Percentiles rank a stretch among this genome's conserved stretches.
These are phyloP conservation scores for Candida suzukii DNA, from an alignment of 805 yeast genomes.

Conservation along the genomic window DNA sequence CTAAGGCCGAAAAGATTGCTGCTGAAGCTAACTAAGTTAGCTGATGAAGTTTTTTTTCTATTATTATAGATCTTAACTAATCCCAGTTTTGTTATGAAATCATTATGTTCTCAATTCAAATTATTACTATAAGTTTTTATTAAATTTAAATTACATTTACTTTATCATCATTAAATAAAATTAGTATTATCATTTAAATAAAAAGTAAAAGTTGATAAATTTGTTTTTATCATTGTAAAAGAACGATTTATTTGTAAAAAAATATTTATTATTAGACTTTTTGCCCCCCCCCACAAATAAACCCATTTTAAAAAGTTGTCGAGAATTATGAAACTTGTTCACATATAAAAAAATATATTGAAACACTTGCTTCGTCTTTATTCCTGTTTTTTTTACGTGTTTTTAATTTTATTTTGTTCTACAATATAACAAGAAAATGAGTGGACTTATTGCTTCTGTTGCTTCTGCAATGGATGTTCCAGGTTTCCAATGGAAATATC, in stretches of 20 bases:
- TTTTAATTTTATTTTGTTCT: too few species aligned
- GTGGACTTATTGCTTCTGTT: conserved; percentile 24
- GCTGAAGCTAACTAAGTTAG: conserved; percentile 66
- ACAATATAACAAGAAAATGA: too few species aligned
- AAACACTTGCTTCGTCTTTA: too few species aligned
- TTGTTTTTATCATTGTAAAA: not conserved
- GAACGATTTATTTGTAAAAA: not conserved
- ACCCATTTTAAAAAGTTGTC: too few species aligned
- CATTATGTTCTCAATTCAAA: not conserved
- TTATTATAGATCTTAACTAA: not conserved
- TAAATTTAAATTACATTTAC: not conserved
- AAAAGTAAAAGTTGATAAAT: not conserved
- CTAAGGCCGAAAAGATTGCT: conserved; percentile 99
- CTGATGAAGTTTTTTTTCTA: too few species aligned
- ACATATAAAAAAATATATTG: too few species aligned
- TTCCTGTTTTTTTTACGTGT: too few species aligned
- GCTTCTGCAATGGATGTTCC: conserved; percentile 57
- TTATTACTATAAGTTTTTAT: not conserved
- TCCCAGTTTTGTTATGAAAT: not conserved
- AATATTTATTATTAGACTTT: too few species aligned
- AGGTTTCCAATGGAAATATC: conserved; percentile 69
- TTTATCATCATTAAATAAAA: conserved; percentile 1
- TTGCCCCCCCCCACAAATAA: too few species aligned
- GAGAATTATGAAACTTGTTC: too few species aligned
- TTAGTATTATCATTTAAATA: not conserved